Base-by-base conservation (phyloP, 2,329 filamentous ascomycete species). In the Sporothrix phasma region DNA sequence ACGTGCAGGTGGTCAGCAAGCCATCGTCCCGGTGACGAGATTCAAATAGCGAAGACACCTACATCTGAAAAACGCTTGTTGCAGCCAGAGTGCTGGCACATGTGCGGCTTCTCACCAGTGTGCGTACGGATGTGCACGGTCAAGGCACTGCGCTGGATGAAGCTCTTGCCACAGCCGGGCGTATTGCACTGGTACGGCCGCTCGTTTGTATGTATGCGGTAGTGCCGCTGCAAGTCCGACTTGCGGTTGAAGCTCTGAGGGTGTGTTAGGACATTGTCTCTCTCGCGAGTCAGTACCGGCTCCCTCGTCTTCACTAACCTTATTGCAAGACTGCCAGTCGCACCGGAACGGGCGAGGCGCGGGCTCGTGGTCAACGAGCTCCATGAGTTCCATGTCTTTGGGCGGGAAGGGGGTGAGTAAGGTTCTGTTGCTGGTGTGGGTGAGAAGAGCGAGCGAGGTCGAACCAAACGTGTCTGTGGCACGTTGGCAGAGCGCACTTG, bases 51-150 rank as follows among this genome's bases (percentile, higher is more conserved):
- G 26, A 19, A 24, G 10, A 13, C 8, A 79, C 84, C 68, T 75
- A 88, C 86, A 74, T 89, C 86, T 63, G 86, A 88, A 71, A 89
- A 89, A 46, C 84, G 79, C 76, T 88, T 89, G 51, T 82, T 84
- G 70, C 86, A 89, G 22, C 83, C 85, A 29, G 81, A 75, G 68
- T 87, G 82, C 70, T 85, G 81, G 70, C 87, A 89, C 69, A 84
- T 81, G 69, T 89, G 85, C 65, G 87, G 87, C 74, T 89, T 89
- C 76, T 89, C 87, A 72, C 93, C 94, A 0, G 93, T 99, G 77
- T 99, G 87, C 13, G 85, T 88, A 67, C 87, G 82, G 64, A 86
- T 86, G 72, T 89, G 87, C 46, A 89, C 86, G 2, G 85, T 88
- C 68, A 89, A 74, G 45, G 86, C 86, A 73, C 86, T 88, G 66